phyloP scores from a whole-genome alignment of 306 rosid species.

The Lathyrus sativus region DNA sequence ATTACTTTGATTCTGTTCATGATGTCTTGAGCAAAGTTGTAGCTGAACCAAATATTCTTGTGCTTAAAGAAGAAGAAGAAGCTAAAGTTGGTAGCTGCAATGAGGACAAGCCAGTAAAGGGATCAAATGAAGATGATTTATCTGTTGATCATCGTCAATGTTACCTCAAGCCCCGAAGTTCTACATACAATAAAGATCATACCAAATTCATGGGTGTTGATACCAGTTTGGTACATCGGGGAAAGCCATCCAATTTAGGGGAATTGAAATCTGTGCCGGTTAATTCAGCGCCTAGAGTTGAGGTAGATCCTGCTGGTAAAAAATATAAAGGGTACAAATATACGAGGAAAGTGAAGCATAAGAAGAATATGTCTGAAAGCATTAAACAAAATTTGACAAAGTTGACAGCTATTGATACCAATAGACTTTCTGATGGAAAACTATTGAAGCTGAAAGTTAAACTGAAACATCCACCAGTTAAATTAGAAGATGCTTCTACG shows the following conservation, averaged over 20 bases:
- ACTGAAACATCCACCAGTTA: slow-evolving; percentile 49
- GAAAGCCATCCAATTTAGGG: slow-evolving; percentile 52
- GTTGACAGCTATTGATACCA: slow-evolving; percentile 63
- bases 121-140: slow-evolving; percentile 51
- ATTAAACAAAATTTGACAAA: slow-evolving; percentile 39
- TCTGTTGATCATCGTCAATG: slow-evolving; percentile 51
- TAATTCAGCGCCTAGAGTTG: slow-evolving; percentile 33
- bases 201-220: slow-evolving; percentile 57
- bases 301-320: slow-evolving; percentile 39
- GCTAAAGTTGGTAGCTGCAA: slow-evolving; percentile 44
- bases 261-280: slow-evolving; percentile 52
- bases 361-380: slow-evolving; percentile 32
- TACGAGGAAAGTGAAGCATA: slow-evolving; percentile 37
- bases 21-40: slow-evolving; percentile 82
- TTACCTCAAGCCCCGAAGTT: slow-evolving; percentile 70
- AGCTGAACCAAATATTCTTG: slow-evolving; percentile 71
- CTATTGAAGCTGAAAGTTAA: slow-evolving; percentile 46
- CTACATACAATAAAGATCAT: slow-evolving; percentile 34
- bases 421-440: slow-evolving; percentile 52
- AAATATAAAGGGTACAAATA: slow-evolving; percentile 38
- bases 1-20: slow-evolving; percentile 55
- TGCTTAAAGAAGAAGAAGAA: slow-evolving; percentile 65
- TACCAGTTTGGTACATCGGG: slow-evolving; percentile 55
- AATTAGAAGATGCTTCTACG: slow-evolving; percentile 45
- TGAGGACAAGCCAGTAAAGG: slow-evolving; percentile 47